Evolutionary conservation across 2,329 filamentous ascomycete species (phyloP).

Genomic region (Didymosphaeria variabile): DNA sequence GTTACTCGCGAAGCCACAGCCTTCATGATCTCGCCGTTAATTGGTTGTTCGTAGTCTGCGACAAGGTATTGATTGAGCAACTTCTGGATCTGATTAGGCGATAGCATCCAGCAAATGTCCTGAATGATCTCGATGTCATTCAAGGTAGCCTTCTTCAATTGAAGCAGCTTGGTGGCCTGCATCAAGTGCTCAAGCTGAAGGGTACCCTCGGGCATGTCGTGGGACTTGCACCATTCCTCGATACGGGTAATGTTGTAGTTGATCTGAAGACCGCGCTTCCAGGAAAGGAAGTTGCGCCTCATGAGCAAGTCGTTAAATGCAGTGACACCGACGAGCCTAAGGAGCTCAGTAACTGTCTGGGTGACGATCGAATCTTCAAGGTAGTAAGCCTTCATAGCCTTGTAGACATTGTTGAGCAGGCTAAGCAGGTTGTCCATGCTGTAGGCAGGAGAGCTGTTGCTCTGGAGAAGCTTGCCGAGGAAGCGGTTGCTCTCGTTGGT

Average conservation of each 20-base stretch:
- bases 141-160: slow-evolving; percentile 97
- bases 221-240: slow-evolving; percentile 99
- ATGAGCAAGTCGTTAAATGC: slow-evolving; percentile 98
- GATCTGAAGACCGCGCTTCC: slow-evolving; percentile 99
- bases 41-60: slow-evolving; percentile 98
- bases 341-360: slow-evolving; percentile 92
- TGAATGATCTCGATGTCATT: slow-evolving; percentile 99
- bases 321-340: slow-evolving; percentile 92
- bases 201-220: slow-evolving; percentile 98
- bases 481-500: slow-evolving; percentile 99
- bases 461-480: slow-evolving; percentile 93
- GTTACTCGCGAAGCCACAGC: slow-evolving; percentile 95
- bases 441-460: slow-evolving; percentile 90
- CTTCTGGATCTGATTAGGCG: slow-evolving; percentile 98
- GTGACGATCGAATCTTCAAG: slow-evolving; percentile 95
- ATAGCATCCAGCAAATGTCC: slow-evolving; percentile 99
- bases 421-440: slow-evolving; percentile 99
- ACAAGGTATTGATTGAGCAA: slow-evolving; percentile 98
- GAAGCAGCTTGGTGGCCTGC: slow-evolving; percentile 98
- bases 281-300: slow-evolving; percentile 97
- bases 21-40: slow-evolving; percentile 99
- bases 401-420: slow-evolving; percentile 95
- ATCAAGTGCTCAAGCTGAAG: slow-evolving; percentile 97
- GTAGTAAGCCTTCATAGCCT: slow-evolving; percentile 99
- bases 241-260: slow-evolving; percentile 99